phyloP scores from a whole-genome alignment of 805 yeast species.

The Metschnikowia reukaufii region DNA sequence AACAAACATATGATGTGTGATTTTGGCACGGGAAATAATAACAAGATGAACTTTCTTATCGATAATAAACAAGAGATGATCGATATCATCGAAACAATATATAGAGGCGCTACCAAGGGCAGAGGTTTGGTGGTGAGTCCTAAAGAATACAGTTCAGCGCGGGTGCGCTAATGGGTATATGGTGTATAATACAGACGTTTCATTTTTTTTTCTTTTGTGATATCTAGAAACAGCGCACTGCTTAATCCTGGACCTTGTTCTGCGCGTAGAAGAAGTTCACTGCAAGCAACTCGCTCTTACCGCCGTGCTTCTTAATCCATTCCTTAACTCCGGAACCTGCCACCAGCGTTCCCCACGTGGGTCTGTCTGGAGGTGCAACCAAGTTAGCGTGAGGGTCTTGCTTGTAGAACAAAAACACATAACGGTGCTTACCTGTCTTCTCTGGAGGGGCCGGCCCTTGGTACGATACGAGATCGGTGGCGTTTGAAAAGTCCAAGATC shows the following conservation, averaged over 20 bases:
- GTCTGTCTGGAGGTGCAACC: conserved; percentile 53
- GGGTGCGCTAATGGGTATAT: conserved; percentile 10
- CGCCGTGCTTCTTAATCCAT: conserved; percentile 65
- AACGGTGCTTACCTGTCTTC: conserved; percentile 83
- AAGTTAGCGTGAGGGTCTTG: conserved; percentile 51
- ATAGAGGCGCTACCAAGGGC: conserved; percentile 89
- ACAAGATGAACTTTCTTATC: conserved; percentile 77
- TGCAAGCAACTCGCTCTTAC: conserved; percentile 59
- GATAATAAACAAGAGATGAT: conserved; percentile 85
- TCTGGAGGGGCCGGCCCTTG: conserved; percentile 90
- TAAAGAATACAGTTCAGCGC: conserved; percentile 51
- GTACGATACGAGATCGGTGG: conserved; percentile 53
- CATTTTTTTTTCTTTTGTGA: background rate
- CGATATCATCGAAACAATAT: conserved; percentile 86
- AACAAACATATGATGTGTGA: conserved; percentile 98
- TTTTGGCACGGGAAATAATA: conserved; percentile 96
- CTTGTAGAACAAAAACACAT: conserved; percentile 72
- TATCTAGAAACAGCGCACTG: background rate
- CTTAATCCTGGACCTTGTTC: conserved; percentile 31
- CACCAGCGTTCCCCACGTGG: conserved; percentile 82
- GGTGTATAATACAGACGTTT: background rate
- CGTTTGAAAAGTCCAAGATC: conserved; percentile 35
- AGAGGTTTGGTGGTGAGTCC: conserved; percentile 90
- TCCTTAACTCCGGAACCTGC: conserved; percentile 78
- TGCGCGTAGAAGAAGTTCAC: conserved; percentile 86